Conservation (phyloP, 169 alveolate genomes). For the Cryptosporidium sp. region DNA sequence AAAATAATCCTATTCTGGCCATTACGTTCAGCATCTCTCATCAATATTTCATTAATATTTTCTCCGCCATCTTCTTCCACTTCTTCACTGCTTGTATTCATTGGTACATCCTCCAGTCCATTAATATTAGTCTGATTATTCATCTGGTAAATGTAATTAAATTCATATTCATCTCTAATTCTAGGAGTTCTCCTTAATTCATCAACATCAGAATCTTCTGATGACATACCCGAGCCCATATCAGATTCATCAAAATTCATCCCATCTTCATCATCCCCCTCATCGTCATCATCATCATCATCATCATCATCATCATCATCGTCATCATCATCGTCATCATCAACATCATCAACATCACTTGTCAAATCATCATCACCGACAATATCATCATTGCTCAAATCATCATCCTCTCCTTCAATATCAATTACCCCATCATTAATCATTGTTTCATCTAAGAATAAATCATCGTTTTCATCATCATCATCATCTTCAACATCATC, state of each 20-base stretch:
- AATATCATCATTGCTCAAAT: slow-evolving; percentile 17
- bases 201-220: slow-evolving; percentile 63
- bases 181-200: slow-evolving; percentile 75
- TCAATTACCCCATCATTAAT: neutral
- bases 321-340: slow-evolving; percentile 52
- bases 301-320: slow-evolving; percentile 47
- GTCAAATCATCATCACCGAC: slow-evolving; percentile 11
- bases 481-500: neutral
- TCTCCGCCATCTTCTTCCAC: slow-evolving; percentile 37
- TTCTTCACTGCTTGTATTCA: slow-evolving; percentile 56
- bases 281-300: slow-evolving; percentile 20
- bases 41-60: slow-evolving; percentile 47
- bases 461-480: neutral
- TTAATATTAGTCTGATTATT: slow-evolving; percentile 57
- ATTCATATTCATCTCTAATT: slow-evolving; percentile 64
- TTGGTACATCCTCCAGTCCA: slow-evolving; percentile 67
- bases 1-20: slow-evolving; percentile 27
- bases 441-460: slow-evolving; percentile 16
- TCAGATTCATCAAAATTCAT: slow-evolving; percentile 33
- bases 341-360: slow-evolving; percentile 18
- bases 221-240: slow-evolving; percentile 22
- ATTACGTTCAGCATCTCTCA: slow-evolving; percentile 7
- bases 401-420: slow-evolving; percentile 24
- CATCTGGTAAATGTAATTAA: slow-evolving; percentile 66
- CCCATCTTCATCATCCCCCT: slow-evolving; percentile 16